phyloP scores from a whole-genome alignment of 2,329 filamentous ascomycete species.

The Colletotrichum sp. region DNA sequence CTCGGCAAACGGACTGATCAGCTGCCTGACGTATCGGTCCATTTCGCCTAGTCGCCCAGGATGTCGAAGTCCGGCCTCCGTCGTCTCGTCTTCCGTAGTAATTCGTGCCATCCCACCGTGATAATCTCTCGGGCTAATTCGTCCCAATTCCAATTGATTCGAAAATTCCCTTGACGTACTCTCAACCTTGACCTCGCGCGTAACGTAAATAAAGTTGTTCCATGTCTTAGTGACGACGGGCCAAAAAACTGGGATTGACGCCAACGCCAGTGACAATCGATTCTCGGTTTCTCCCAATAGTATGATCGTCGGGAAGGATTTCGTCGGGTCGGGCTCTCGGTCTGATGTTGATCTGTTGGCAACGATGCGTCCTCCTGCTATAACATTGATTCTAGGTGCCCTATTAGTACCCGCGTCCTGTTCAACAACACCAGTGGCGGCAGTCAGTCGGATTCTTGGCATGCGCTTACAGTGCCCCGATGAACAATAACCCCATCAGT shows the following conservation, averaged over 20 bases:
- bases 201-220: neutral
- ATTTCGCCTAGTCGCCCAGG: neutral
- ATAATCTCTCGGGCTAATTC: neutral
- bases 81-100: neutral
- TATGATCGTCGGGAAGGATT: neutral
- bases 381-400: neutral
- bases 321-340: neutral
- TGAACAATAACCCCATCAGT: neutral
- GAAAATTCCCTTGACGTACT: neutral
- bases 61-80: neutral
- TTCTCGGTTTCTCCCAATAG: neutral
- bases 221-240: neutral
- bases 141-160: neutral
- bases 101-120: neutral
- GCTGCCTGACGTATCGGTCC: neutral
- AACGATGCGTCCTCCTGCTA: neutral
- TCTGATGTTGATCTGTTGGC: neutral
- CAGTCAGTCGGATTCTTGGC: neutral
- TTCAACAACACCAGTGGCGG: fast-evolving
- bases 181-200: neutral
- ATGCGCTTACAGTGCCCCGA: neutral
- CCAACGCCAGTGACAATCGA: neutral
- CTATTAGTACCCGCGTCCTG: neutral
- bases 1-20: constrained; percentile 2
- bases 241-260: constrained; percentile 10